Evolutionary conservation across 1,284 basidiomycete genomes (phyloP).

Genomic region (Gomphus bonarii): DNA sequence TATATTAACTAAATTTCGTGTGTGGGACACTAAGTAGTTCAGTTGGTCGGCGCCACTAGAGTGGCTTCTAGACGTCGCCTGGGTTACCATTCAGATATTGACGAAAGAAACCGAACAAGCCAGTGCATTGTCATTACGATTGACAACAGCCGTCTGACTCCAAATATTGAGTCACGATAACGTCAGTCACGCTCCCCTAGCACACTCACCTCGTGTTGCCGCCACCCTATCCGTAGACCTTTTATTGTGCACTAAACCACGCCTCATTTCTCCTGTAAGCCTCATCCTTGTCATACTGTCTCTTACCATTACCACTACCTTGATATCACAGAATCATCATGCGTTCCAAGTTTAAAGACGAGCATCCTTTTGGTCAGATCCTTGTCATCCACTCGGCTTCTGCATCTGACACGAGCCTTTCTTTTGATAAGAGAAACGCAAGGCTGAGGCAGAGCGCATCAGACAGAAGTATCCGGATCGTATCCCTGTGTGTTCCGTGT

Average conservation of each 20-base stretch:
- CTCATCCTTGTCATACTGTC: not conserved
- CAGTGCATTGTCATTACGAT: no score
- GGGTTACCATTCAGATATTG: no score
- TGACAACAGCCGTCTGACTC: not conserved
- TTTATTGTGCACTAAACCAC: not conserved
- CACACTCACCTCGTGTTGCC: conserved; percentile 1
- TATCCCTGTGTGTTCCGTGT: conserved; percentile 70
- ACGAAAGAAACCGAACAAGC: no score
- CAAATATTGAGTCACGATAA: not conserved
- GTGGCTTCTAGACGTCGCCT: no score
- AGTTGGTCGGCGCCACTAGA: no score
- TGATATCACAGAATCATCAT: conserved; percentile 34
- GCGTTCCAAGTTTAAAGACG: conserved; percentile 99
- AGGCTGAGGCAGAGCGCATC: conserved; percentile 95
- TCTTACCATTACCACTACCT: not conserved
- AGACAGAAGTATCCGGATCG: conserved; percentile 98
- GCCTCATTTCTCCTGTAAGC: not conserved
- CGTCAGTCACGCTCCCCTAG: not conserved
- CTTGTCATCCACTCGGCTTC: conserved; percentile 17
- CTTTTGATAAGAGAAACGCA: conserved; percentile 78
- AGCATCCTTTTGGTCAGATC: conserved; percentile 90
- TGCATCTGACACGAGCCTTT: conserved; percentile 18
- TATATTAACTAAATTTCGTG: no score
- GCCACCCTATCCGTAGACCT: not conserved
- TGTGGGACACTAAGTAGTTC: no score